These are phyloP conservation scores for Rubroshorea leprosula DNA, from an alignment of 345 rosid species.

Conservation along the genomic window DNA sequence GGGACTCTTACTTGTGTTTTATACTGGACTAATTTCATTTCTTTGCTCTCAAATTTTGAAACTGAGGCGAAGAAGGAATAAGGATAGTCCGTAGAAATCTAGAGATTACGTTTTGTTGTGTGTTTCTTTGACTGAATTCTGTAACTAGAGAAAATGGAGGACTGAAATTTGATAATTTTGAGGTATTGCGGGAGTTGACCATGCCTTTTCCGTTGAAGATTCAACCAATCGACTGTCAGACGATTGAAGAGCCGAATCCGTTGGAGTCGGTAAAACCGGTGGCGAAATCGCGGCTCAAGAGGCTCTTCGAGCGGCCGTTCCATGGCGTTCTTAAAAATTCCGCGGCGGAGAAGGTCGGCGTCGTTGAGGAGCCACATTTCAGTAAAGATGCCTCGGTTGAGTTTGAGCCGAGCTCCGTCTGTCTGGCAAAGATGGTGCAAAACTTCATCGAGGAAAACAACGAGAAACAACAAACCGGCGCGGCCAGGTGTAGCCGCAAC, in stretches of 20 bases:
- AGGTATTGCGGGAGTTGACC: slow-evolving; percentile 13
- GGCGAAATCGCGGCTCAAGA: slow-evolving; percentile 69
- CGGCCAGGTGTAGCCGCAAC: slow-evolving; percentile 34
- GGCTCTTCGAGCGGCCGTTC: slow-evolving; percentile 84
- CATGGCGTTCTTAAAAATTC: slow-evolving; percentile 37
- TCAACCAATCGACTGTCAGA: slow-evolving; percentile 58
- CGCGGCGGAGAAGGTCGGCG: slow-evolving; percentile 33
- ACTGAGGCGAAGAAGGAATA: slow-evolving; percentile 15
- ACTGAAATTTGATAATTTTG: not conserved
- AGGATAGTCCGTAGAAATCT: slow-evolving; percentile 1
- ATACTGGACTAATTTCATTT: too few species aligned
- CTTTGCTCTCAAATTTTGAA: slow-evolving; percentile 10
- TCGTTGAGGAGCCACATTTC: slow-evolving; percentile 22
- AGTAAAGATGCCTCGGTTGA: slow-evolving; percentile 39
- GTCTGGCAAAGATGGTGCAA: slow-evolving; percentile 66
- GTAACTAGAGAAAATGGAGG: too few species aligned
- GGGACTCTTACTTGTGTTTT: too few species aligned
- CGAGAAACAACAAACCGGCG: slow-evolving; percentile 38
- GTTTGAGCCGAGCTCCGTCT: slow-evolving; percentile 72
- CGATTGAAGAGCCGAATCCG: slow-evolving; percentile 29
- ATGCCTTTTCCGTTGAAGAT: slow-evolving; percentile 65
- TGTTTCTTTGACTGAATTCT: too few species aligned
- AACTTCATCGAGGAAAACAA: slow-evolving; percentile 66
- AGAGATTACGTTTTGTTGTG: too few species aligned
- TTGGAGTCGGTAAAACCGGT: slow-evolving; percentile 48